Base-by-base conservation (phyloP, 805 yeast genomes). In the Lipomyces lipofer region DNA sequence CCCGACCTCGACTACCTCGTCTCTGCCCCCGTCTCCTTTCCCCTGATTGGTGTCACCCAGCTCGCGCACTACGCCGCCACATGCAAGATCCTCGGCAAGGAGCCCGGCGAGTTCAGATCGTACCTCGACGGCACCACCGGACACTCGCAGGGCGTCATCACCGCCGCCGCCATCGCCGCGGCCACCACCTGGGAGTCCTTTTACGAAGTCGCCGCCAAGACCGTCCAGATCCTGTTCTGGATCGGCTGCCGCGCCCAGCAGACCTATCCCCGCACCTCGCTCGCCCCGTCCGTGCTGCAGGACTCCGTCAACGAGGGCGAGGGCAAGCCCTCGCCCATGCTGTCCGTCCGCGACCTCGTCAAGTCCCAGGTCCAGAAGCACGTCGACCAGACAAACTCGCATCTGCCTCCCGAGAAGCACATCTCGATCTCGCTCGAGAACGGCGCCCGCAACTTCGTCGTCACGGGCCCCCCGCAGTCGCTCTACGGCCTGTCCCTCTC, bases 381-480 rank as follows among this genome's bases (percentile, higher is more conserved):
- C 69, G 87, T 94, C 63, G 86, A 84, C 59, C 82, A 82, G 71
- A 94, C 99, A 56, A 94, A 94, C 75, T 82, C 86, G 69, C 98
- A 91, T 75, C 81, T 94, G 75, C 97, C 99, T 64, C 75, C 77
- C 49, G 96, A 88, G 66, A 89, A 88, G 74, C 96, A 89, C 69
- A 85, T 94, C 67, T 88, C 85, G 57, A 84, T 94, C 62, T 90
- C 98, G 40, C 81, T 94, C 70, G 79, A 91, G 65, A 94, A 94
- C 70, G 99, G 99, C 71, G 96, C 96, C 45, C 83, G 96, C 76
- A 88, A 90, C 73, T 79, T 90, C 75, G 99, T 94, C 53, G 90
- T 92, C 45, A 82, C 95, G 21, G 99, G 99, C 71, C 99, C 98
- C 46, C 98, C 99, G 53, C 96, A 91, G 79, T 90, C 98, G 2